Evolutionary conservation across 2,329 filamentous ascomycete genomes (phyloP).

Genomic region (Aspergillus sergii): DNA sequence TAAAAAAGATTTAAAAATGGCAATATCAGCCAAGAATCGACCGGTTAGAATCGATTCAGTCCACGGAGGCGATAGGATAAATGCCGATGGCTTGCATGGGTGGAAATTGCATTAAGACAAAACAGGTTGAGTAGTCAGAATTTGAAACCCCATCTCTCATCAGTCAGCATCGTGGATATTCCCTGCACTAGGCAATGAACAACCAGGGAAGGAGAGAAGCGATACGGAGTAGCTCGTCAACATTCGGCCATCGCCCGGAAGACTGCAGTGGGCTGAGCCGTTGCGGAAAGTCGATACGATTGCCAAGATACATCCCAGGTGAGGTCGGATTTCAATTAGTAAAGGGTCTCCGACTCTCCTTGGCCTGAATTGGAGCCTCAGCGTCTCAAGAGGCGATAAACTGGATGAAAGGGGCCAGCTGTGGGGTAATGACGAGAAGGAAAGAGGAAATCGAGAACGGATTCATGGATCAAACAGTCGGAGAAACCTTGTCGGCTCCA

Average conservation of each 20-base stretch:
- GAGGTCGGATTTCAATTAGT: background rate
- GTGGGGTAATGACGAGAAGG: background rate
- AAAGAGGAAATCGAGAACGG: background rate
- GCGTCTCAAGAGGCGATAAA: background rate
- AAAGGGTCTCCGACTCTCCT: background rate
- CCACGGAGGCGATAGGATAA: background rate
- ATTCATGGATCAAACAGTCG: background rate
- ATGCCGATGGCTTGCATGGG: constrained; percentile 5
- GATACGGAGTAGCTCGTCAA: background rate
- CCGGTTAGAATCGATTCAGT: background rate
- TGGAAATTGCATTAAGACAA: constrained; percentile 6
- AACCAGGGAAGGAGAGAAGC: background rate
- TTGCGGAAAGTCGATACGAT: background rate
- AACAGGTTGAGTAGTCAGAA: background rate
- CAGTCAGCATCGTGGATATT: background rate
- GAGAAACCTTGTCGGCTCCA: constrained; percentile 4
- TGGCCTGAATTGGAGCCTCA: background rate
- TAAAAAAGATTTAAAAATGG: background rate
- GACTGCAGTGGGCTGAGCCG: background rate
- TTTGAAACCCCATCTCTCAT: background rate
- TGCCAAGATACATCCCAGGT: background rate
- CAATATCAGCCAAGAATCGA: background rate
- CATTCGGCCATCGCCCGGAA: background rate
- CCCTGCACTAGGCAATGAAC: background rate
- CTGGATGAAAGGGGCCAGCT: background rate